phyloP scores from a whole-genome alignment of 257 asterid species.

The Scutellaria baicalensis region DNA sequence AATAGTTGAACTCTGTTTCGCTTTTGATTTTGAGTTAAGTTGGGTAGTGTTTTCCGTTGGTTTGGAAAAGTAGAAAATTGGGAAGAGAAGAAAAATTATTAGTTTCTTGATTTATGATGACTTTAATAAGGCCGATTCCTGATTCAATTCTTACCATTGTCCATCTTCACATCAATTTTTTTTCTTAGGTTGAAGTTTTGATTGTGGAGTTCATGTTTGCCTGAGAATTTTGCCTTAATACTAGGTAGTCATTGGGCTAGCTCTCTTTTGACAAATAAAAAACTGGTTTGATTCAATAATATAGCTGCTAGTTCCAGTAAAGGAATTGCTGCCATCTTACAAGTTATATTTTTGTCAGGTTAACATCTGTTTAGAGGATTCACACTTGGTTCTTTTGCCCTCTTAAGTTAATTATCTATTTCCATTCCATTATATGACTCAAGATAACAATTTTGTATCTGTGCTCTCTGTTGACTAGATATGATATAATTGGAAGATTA shows the following conservation, averaged over 20 bases:
- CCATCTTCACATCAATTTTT: background rate
- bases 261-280: background rate
- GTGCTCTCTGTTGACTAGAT: background rate
- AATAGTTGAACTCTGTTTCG: background rate
- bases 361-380: background rate
- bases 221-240: background rate
- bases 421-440: background rate
- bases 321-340: background rate
- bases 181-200: background rate
- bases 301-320: background rate
- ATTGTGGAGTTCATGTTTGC: background rate
- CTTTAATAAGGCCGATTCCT: background rate
- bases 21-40: background rate
- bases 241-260: background rate
- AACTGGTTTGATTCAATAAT: background rate
- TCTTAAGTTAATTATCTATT: background rate
- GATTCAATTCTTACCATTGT: background rate
- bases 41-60: constrained; percentile 1
- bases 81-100: background rate
- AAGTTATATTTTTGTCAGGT: background rate
- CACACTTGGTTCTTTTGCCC: background rate
- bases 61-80: background rate
- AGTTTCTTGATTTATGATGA: background rate
- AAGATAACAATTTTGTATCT: background rate
- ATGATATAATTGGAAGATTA: background rate